Evolutionary conservation across 306 rosid species (phyloP), one percentile per base, ranked within the genome.

Genomic region (Pyrus communis): DNA sequence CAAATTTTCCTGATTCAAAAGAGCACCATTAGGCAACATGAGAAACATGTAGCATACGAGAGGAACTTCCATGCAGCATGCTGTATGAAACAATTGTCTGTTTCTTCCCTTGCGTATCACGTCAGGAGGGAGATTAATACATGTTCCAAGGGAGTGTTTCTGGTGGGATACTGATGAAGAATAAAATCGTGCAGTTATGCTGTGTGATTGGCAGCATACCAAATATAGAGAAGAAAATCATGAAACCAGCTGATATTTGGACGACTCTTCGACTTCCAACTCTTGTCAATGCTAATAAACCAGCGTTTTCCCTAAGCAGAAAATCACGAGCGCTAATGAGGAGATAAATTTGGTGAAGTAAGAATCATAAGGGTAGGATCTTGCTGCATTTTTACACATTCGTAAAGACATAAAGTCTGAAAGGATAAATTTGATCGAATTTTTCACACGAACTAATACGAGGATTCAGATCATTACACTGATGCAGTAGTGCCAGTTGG

Each of bases 211-310:
- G 43, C 45, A 60, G 70, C 76, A 42, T 88, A 92, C 98, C 96
- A 71, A 90, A 86, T 60, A 94, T 21, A 35, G 98, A 89, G 89
- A 94, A 94, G 78, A 90, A 87, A 74, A 94, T 87, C 98, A 90
- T 94, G 71, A 92, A 89, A 65, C 91, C 91, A 58, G 97, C 88
- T 81, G 95, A 89, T 73, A 92, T 87, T 78, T 92, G 98, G 82
- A 87, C 87, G 31, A 94, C 95, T 90, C 96, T 89, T 85, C 97
- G 84, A 84, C 95, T 92, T 79, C 97, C 96, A 35, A 84, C 96
- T 78, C 87, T 89, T 46, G 96, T 92, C 85, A 87, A 77, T 74
- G 97, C 98, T 71, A 94, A 75, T 72, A 90, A 81, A 77, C 97
- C 96, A 73, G 95, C 96, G 80, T 94, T 92, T 81, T 85, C 89